These are phyloP conservation scores for Pseudomassariella vexata DNA, from an alignment of 2,329 filamentous ascomycete genomes.

Conservation along the genomic window DNA sequence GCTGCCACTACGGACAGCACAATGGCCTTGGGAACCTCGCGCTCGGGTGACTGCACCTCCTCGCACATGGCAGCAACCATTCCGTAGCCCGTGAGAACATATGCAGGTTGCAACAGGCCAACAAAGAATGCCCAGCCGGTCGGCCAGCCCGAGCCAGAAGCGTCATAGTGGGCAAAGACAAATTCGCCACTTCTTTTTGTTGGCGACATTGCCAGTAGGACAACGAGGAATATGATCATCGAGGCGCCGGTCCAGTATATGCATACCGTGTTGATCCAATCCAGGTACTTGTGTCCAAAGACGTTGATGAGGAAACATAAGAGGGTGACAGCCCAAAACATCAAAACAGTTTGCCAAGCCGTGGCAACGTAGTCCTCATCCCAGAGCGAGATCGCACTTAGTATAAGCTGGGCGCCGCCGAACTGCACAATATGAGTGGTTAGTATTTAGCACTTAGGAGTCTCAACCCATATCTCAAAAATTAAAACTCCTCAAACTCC, in stretches of 20 bases:
- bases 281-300: conserved; percentile 53
- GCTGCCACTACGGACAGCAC: conserved; percentile 53
- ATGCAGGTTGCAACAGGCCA: conserved; percentile 60
- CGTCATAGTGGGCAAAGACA: conserved; percentile 65
- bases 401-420: conserved; percentile 58
- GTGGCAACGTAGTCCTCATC: conserved; percentile 63
- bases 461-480: too few species aligned
- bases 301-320: conserved; percentile 60
- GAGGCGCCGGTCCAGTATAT: conserved; percentile 66
- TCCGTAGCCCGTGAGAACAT: conserved; percentile 60
- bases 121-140: conserved; percentile 69
- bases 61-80: conserved; percentile 70
- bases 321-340: conserved; percentile 67
- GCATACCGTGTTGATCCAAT: conserved; percentile 66
- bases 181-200: conserved; percentile 52
- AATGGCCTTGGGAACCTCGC: conserved; percentile 67
- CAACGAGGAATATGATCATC: conserved; percentile 45
- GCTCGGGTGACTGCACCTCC: conserved; percentile 62
- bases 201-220: conserved; percentile 55
- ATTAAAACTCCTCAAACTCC: too few species aligned
- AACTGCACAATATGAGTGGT: too few species aligned
- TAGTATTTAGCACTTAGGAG: too few species aligned
- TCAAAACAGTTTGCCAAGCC: conserved; percentile 63
- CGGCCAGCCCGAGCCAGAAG: conserved; percentile 60
- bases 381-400: conserved; percentile 64